A percentile compares a stretch with the other conserved stretches of the same genome.
Conservation (phyloP, 2,329 filamentous ascomycete species). For the Microthyrium microscopicum region DNA sequence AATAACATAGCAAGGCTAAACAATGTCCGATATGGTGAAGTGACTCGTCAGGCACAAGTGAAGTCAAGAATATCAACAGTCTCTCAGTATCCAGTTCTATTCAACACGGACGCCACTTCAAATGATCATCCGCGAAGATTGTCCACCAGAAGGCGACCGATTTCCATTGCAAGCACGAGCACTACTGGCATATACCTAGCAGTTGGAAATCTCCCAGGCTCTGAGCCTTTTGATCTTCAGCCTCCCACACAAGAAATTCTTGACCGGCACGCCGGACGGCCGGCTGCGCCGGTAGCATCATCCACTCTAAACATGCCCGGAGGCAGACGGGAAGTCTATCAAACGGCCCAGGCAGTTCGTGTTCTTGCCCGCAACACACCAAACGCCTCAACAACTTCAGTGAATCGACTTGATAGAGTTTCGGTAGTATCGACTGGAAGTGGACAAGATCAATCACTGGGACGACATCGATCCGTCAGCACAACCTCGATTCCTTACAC, state of each 20-base stretch:
- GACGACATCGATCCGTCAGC: no score
- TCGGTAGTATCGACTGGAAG: no score
- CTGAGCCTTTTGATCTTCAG: constrained; percentile 3
- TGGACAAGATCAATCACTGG: no score
- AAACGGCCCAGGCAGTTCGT: not conserved
- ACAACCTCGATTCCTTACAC: no score
- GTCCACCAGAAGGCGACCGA: not conserved
- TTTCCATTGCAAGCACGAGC: constrained; percentile 1
- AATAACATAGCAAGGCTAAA: not conserved
- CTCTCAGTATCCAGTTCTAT: constrained; percentile 1
- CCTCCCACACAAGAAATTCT: not conserved
- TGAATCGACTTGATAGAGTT: no score
- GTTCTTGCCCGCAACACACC: not conserved
- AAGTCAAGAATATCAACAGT: constrained; percentile 1
- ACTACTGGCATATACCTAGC: not conserved
- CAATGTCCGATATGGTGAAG: not conserved
- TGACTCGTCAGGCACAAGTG: not conserved
- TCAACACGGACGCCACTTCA: not conserved
- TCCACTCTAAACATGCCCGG: not conserved
- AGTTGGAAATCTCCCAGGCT: constrained; percentile 1
- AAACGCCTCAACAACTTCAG: not conserved
- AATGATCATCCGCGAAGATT: not conserved
- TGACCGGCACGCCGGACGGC: not conserved
- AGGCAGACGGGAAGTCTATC: not conserved
- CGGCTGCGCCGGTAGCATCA: not conserved